Evolutionary conservation across 78 protist genomes (phyloP).

Genomic region (Emiliania huxleyi): DNA sequence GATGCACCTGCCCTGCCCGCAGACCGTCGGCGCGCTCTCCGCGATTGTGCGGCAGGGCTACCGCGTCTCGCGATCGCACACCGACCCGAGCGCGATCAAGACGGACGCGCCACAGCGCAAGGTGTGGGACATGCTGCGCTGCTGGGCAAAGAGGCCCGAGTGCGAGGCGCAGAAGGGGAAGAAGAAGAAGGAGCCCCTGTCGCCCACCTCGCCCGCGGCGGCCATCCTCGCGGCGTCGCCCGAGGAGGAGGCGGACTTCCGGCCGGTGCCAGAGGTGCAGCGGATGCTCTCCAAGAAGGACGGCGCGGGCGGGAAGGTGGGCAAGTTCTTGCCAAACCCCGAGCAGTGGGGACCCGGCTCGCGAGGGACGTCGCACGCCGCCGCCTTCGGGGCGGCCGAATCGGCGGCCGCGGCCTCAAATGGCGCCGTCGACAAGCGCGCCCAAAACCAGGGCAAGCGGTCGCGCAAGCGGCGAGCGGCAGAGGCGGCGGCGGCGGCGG

Average conservation of each 20-base stretch:
- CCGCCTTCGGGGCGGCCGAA: neutral
- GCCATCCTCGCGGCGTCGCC: neutral
- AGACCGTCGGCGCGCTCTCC: slow-evolving; percentile 1
- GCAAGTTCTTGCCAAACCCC: neutral
- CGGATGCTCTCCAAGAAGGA: neutral
- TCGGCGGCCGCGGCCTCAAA: neutral
- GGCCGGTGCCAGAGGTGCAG: neutral
- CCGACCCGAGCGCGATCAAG: slow-evolving; percentile 64
- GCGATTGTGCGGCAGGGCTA: slow-evolving; percentile 77
- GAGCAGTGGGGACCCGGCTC: neutral
- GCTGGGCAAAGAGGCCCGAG: neutral
- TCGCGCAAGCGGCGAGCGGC: neutral
- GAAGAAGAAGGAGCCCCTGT: neutral
- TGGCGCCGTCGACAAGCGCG: neutral
- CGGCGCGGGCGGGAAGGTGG: neutral
- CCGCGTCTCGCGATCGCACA: slow-evolving; percentile 75
- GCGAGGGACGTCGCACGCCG: neutral
- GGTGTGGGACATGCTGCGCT: slow-evolving; percentile 70
- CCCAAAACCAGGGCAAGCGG: neutral
- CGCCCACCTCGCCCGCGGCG: neutral
- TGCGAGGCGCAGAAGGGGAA: neutral
- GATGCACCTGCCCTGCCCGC: slow-evolving; percentile 26
- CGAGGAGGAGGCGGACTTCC: neutral
- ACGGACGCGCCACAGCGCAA: slow-evolving; percentile 78
- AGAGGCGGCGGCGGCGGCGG: no score